Conservation (phyloP, 345 rosid species). For the Dimocarpus longan region DNA sequence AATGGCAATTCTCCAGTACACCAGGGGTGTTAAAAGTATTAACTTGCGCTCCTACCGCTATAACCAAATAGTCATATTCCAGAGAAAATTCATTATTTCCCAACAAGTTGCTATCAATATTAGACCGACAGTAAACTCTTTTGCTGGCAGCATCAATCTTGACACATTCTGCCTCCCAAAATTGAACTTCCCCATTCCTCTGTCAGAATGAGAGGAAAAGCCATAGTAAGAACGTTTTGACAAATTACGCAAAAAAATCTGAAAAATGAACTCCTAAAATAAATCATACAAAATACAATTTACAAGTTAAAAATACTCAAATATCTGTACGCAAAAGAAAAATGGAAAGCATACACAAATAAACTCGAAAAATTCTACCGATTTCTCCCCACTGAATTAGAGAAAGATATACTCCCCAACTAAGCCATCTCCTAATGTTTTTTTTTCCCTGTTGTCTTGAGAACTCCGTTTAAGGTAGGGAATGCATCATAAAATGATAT, state of each 20-base stretch:
- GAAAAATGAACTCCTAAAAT: not conserved
- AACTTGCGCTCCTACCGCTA: slow-evolving; percentile 91
- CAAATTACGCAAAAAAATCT: slow-evolving; percentile 8
- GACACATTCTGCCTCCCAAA: slow-evolving; percentile 86
- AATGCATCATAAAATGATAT: no score
- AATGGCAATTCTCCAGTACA: slow-evolving; percentile 91
- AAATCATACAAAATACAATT: not conserved
- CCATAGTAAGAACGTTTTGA: slow-evolving; percentile 3
- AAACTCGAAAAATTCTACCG: no score
- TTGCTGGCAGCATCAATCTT: slow-evolving; percentile 78
- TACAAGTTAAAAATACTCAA: not conserved
- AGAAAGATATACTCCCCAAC: no score
- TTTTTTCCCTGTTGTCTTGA: no score
- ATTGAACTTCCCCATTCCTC: slow-evolving; percentile 77
- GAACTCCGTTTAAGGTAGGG: no score
- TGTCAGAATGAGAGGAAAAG: slow-evolving; percentile 25
- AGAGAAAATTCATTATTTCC: slow-evolving; percentile 64
- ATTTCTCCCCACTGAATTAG: no score
- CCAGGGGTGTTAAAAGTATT: slow-evolving; percentile 96
- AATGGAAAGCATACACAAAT: no score
- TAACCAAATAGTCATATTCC: slow-evolving; percentile 83
- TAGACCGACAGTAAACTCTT: slow-evolving; percentile 58
- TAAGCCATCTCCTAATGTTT: no score
- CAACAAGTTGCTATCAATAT: slow-evolving; percentile 51
- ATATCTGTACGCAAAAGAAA: not conserved